Percentiles rank a stretch among this genome's conserved stretches.
phyloP scores from a whole-genome alignment of 2,329 filamentous ascomycete genomes.

The Akanthomyces dipterigenus region DNA sequence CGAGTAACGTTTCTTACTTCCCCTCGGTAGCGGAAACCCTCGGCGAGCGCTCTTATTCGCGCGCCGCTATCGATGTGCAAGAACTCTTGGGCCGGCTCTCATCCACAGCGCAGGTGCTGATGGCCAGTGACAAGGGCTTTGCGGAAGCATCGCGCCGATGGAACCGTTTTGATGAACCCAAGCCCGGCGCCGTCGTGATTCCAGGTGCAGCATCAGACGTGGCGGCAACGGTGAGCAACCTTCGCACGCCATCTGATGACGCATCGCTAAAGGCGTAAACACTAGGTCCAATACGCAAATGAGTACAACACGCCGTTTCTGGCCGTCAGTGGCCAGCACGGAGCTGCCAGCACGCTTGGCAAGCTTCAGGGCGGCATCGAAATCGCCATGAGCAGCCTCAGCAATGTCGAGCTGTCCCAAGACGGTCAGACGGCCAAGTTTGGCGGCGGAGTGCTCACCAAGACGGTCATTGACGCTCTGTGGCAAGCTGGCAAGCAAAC shows the following conservation, averaged over 20 bases:
- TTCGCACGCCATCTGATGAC: too few relatives aligned
- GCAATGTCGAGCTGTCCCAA: constrained; percentile 32
- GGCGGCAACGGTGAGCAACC: neutral
- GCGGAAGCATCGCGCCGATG: neutral
- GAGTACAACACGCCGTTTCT: constrained; percentile 42
- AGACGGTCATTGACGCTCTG: constrained; percentile 38
- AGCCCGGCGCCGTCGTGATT: neutral
- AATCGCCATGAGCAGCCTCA: constrained; percentile 41
- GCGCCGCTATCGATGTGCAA: neutral
- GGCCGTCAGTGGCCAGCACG: constrained; percentile 46
- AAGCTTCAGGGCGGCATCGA: constrained; percentile 43
- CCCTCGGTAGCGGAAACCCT: neutral
- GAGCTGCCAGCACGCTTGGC: constrained; percentile 41
- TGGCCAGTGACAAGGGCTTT: neutral
- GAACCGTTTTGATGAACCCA: constrained; percentile 2
- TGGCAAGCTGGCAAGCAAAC: constrained; percentile 46
- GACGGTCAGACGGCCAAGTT: constrained; percentile 41
- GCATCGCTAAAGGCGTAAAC: too few relatives aligned
- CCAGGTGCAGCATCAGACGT: neutral
- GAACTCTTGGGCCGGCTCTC: neutral
- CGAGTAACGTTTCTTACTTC: neutral
- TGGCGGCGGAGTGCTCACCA: constrained; percentile 40
- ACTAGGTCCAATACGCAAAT: constrained; percentile 37
- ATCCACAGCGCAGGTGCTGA: neutral
- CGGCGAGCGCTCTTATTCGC: neutral